These are phyloP conservation scores for Arabidopsis arenosa DNA, from an alignment of 345 rosid genomes.

Conservation along the genomic window DNA sequence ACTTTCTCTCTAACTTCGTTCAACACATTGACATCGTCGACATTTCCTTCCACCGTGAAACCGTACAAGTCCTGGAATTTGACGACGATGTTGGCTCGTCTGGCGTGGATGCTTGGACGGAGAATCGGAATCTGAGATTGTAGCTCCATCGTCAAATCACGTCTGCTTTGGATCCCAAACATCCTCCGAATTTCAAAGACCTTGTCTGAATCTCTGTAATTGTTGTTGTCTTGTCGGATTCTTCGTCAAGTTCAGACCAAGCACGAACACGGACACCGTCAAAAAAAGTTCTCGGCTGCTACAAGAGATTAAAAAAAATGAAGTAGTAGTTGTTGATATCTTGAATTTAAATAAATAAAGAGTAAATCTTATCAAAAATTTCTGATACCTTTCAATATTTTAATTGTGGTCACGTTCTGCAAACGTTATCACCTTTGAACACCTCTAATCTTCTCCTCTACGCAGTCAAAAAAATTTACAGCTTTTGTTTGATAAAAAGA, in stretches of 20 bases:
- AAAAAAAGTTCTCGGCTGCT: constrained; percentile 29
- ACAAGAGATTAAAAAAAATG: neutral
- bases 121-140: constrained; percentile 81
- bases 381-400: constrained; percentile 36
- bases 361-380: constrained; percentile 20
- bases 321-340: constrained; percentile 3
- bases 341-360: neutral
- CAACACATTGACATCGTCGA: constrained; percentile 91
- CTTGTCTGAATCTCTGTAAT: constrained; percentile 10
- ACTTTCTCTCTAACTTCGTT: constrained; percentile 99
- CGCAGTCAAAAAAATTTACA: constrained; percentile 7
- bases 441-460: constrained; percentile 30
- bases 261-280: constrained; percentile 54
- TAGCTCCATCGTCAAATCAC: constrained; percentile 70
- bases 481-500: neutral
- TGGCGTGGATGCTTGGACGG: constrained; percentile 95
- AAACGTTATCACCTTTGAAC: constrained; percentile 41
- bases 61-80: constrained; percentile 96
- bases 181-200: constrained; percentile 33
- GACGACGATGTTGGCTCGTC: constrained; percentile 88
- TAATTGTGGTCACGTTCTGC: constrained; percentile 46
- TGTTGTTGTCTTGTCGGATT: neutral
- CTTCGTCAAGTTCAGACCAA: constrained; percentile 47
- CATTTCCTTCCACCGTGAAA: constrained; percentile 96
- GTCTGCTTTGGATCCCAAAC: constrained; percentile 69